Evolutionary conservation across 2,329 filamentous ascomycete species (phyloP).

Genomic region (Aureobasidium sp.): DNA sequence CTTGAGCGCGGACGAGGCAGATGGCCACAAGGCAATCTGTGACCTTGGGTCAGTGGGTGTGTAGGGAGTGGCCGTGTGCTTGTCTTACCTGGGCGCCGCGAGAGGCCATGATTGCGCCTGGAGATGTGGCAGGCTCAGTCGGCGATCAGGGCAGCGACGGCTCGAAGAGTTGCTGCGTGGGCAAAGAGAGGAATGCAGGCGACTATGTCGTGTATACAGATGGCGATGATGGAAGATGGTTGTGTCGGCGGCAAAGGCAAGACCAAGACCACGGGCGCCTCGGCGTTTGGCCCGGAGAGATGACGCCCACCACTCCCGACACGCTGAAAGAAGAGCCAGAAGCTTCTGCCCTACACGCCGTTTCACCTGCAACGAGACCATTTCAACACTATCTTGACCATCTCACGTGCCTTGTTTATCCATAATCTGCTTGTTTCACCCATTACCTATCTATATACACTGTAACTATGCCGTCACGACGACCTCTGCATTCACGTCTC

Average conservation of each 20-base stretch:
- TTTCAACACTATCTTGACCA: neutral
- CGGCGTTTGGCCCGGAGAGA: neutral
- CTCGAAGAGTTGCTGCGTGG: neutral
- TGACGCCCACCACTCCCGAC: constrained; percentile 9
- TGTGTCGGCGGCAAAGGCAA: neutral
- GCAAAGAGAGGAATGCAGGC: neutral
- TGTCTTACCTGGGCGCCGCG: constrained; percentile 8
- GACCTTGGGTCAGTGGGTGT: neutral
- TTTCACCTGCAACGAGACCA: neutral
- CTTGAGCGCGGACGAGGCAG: constrained; percentile 8
- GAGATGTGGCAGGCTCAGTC: neutral
- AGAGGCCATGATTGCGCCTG: constrained; percentile 14
- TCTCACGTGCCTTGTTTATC: neutral
- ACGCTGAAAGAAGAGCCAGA: neutral
- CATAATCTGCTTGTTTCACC: no score
- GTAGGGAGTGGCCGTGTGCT: neutral
- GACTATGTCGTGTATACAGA: neutral
- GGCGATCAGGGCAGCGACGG: neutral
- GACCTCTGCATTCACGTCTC: constrained; percentile 24
- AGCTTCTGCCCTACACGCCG: neutral
- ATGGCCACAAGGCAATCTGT: constrained; percentile 8
- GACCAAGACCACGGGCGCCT: neutral
- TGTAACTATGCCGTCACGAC: neutral
- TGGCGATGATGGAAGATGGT: neutral
- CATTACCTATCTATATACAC: neutral